Percentiles rank a stretch among this genome's conserved stretches.
Conservation (phyloP, 768 basidiomycete genomes). For the Pleurotus ostreatus region DNA sequence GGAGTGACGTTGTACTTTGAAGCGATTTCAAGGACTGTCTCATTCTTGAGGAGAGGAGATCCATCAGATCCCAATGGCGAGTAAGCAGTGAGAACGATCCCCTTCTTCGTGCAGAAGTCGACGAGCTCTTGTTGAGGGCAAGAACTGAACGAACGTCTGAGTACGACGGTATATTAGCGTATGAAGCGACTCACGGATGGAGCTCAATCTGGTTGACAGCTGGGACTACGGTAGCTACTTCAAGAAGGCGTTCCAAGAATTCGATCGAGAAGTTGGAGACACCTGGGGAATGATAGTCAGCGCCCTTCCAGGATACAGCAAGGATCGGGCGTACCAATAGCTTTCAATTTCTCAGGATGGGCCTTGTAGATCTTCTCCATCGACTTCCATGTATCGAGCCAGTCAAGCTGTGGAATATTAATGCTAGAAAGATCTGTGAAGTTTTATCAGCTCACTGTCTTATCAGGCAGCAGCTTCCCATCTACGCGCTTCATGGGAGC, state of each 20-base stretch:
- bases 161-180: background rate
- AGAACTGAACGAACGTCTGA: conserved; percentile 27
- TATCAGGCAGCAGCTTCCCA: conserved; percentile 3
- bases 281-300: conserved; percentile 23
- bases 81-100: conserved; percentile 73
- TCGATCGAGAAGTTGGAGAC: conserved; percentile 71
- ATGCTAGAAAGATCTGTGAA: background rate
- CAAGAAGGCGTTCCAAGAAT: conserved; percentile 59
- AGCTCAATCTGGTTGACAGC: conserved; percentile 81
- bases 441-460: background rate
- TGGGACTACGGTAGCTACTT: conserved; percentile 54
- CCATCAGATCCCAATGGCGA: conserved; percentile 74
- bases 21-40: conserved; percentile 58
- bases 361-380: conserved; percentile 68
- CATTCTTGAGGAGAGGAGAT: conserved; percentile 62
- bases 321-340: conserved; percentile 50
- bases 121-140: conserved; percentile 67
- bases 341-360: conserved; percentile 69
- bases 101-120: conserved; percentile 54
- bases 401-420: conserved; percentile 34
- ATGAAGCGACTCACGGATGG: conserved; percentile 48
- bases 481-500: conserved; percentile 24
- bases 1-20: conserved; percentile 53
- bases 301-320: background rate
- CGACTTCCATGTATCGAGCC: conserved; percentile 75